Evolutionary conservation across 2,329 filamentous ascomycete species (phyloP), one percentile per base, ranked within the genome.

Genomic region (Fulvia fulva): DNA sequence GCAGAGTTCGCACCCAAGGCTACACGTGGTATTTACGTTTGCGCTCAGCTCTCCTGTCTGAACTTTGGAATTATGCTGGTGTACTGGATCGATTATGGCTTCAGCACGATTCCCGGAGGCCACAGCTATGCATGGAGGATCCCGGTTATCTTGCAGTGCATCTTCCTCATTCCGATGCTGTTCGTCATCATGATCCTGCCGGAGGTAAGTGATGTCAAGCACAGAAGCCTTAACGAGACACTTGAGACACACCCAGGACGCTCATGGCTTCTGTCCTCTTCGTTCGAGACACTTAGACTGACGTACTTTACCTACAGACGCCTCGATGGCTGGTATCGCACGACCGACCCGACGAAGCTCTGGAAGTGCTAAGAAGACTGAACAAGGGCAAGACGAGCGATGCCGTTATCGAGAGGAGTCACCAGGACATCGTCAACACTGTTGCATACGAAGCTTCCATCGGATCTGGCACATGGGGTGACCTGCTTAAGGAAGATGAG

Each of bases 31-130:
- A 55, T 77, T 69, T 70, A 74, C 59, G 78, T 79, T 53, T 79
- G 78, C 57, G 76, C 76, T 16, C 78, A 80, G 58, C 66, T 81
- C 3, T 77, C 77, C 0, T 79, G 77, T 0, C 72, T 81, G 19
- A 81, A 79, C 59, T 74, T 79, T 16, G 78, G 75, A 1, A 77
- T 78, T 51, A 73, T 76, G 51, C 63, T 79, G 26, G 73, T 75
- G 1, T 79, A 79, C 60, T 80, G 78, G 76, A 75, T 79, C 57
- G 75, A 79, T 51, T 78, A 78, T 46, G 77, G 67, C 12, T 73
- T 79, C 45, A 74, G 71, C 1, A 68, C 65, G 7, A 59, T 67
- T 26, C 49, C 60, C 1, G 56, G 60, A 12, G 63, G 56, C 0
- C 58, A 63, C 0, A 72, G 71, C 62, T 76, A 73, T 51, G 68